Base-by-base conservation (phyloP, 2,329 filamentous ascomycete genomes). In the Clarireedia paspali region DNA sequence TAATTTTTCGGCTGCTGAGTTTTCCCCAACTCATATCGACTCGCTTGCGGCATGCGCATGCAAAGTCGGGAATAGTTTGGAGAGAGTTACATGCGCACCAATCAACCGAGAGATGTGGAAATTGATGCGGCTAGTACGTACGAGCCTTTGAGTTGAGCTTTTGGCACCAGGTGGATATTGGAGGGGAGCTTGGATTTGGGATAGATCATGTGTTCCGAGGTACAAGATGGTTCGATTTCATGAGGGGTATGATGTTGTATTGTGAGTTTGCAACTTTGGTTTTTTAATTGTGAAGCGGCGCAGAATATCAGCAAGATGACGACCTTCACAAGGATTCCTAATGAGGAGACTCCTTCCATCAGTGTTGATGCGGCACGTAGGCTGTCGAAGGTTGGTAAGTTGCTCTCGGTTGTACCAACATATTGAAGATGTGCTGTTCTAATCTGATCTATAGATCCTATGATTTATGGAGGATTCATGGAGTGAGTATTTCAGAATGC, bases 401-500 rank as follows among this genome's bases (percentile, higher is more conserved):
- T 27, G 7, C 39, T 4, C 34, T 46, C 12, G n/a, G 5, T 6
- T 42, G 39, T n/a, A 7, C 38, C 24, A 14, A 40, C 23, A 53
- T 50, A 27, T n/a, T 10, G 7, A 40, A 30, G 14, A 42, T 27
- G n/a, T 44, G 26, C 57, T 60, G 34, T 58, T 38, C 42, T 20
- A 12, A 42, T 27, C 17, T 30, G 27, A 3, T 30, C 9, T 20
- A 17, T 17, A 67, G 84, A 91, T 66, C 81, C 87, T 59, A 89
- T 89, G 67, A 89, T 88, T 65, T 94, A 92, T 77, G 85, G 87
- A 55, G 89, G 88, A 10, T 94, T 94, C 72, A 89, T 85, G 57
- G 89, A 94, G 87, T 89, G 74, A 72, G 81, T 70, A 40, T 50
- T 40, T n/a, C 39, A n/a, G 27, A 30, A 40, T 2, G 15, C 15